phyloP scores from a whole-genome alignment of 768 basidiomycete species.

The Phylloporus sp. region DNA sequence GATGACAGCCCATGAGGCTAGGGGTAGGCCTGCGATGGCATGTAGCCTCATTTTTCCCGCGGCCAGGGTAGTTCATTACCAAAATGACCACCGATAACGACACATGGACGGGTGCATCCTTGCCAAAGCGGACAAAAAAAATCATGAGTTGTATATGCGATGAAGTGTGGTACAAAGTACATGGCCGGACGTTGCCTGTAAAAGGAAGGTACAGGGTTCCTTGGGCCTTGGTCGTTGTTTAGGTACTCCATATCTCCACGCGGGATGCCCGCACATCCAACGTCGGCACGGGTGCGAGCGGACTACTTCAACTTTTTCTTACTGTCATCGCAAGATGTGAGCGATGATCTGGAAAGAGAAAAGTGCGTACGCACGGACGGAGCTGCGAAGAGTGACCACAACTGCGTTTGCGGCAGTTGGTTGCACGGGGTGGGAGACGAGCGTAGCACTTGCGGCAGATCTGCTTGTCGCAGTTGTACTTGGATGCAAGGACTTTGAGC shows the following conservation, averaged over 20 bases:
- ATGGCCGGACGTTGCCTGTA: slow-evolving; percentile 5
- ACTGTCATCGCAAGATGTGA: slow-evolving; percentile 31
- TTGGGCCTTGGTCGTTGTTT: slow-evolving; percentile 4
- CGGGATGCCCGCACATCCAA: background rate
- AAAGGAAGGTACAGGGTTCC: background rate
- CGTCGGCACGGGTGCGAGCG: slow-evolving; percentile 3
- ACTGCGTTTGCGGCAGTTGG: slow-evolving; percentile 96
- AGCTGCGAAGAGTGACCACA: slow-evolving; percentile 91
- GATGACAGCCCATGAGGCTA: no score
- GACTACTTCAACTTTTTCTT: slow-evolving; percentile 97
- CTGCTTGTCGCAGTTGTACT: slow-evolving; percentile 99
- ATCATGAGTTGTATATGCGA: slow-evolving; percentile 18
- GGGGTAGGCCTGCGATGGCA: no score
- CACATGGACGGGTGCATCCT: no score
- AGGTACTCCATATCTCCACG: slow-evolving; percentile 13
- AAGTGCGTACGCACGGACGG: slow-evolving; percentile 67
- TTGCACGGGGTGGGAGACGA: slow-evolving; percentile 97
- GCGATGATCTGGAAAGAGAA: background rate
- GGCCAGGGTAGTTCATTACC: no score
- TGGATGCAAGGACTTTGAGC: slow-evolving; percentile 91
- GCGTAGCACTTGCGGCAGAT: slow-evolving; percentile 99
- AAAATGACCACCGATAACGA: no score
- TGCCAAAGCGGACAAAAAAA: background rate
- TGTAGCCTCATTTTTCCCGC: no score
- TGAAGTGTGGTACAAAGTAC: slow-evolving; percentile 19